Base-by-base conservation (phyloP, 257 asterid genomes). In the Solanum phureja region DNA sequence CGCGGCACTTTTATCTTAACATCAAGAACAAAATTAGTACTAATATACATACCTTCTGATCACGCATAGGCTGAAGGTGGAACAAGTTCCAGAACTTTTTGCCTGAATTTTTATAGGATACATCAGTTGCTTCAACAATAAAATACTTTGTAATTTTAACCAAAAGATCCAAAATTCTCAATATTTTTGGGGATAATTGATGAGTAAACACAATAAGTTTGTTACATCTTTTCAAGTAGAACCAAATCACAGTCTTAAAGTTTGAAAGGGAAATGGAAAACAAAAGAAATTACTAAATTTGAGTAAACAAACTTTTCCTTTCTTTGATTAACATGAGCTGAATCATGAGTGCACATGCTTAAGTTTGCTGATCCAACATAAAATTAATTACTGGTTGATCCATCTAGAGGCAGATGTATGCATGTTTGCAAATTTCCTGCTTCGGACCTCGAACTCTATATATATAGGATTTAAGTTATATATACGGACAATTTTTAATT, bases 11-110 rank as follows among this genome's bases (percentile, higher is more conserved):
- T 42, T 44, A 14, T 79, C 38, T 24, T 27, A 9, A 77, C 84
- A 77, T 42, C 37, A 42, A 14, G 24, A 77, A 42, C 84, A 42
- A 42, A 24, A 18, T 86, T 6, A n/a, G 33, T 62, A 46, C 56
- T 46, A n/a, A 66, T 49, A 38, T 73, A 24, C 24, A 19, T 89
- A 97, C 99, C 99, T 94, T 97, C 71, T 97, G 99, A 88, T 97
- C 99, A 92, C 99, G 99, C 99, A 97, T 97, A 89, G 99, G 99
- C 92, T 97, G 99, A 85, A 97, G 93, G 93, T 97, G 99, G 90
- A 97, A 97, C 92, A 97, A 92, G 86, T 97, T 97, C 99, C 99
- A 97, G 91, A 97, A 97, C 91, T 97, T 97, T 75, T 97, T 97
- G 88, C 99, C 99, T 97, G 84, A 34, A 86, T 72, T 83, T 49